Base-by-base conservation (phyloP, 164 flowering plant species). In the Kingdonia uniflora region DNA sequence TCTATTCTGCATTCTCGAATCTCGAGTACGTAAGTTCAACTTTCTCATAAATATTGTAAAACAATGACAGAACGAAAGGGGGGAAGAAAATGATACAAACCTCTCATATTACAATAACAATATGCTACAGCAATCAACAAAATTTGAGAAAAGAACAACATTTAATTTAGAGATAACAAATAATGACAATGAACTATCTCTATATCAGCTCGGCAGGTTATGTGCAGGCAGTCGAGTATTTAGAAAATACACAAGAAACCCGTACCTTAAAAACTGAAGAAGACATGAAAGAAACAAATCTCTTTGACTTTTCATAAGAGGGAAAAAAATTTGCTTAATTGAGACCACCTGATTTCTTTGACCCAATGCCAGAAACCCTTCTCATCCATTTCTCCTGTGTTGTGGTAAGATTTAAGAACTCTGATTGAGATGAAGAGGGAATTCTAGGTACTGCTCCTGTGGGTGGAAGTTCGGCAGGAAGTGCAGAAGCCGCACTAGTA, bases 401-500 rank as follows among this genome's bases (percentile, higher is more conserved):
- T 33, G 65, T 23, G 1, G 68, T 67, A 22, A 58, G 66, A 60
- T 64, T 67, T 20, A 14, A 52, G 46, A 54, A 37, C 24, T 46
- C 25, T 6, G 52, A 21, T 22, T 60, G 20, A 39, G 68, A 57
- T 14, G 68, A 53, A 40, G 61, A 43, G 20, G n/a, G 53, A 7
- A 19, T 23, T 44, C 46, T 65, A 46, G 61, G 50, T 29, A 29
- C 6, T 45, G 47, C 53, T 22, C 35, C 51, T 42, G 42, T 33
- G 2, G 11, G 23, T 14, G 97, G 95, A 48, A 87, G 82, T 63
- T 89, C 97, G 38, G 90, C 92, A 49, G 96, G 97, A 64, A 87
- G 84, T 8, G 97, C 95, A 47, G 89, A 37, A 35, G 97, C 97
- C 17, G 89, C 64, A 70, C 92, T 90, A 15, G 95, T 85, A 16